Base-by-base conservation (phyloP, 1,284 basidiomycete genomes). In the Trametes pubescens region DNA sequence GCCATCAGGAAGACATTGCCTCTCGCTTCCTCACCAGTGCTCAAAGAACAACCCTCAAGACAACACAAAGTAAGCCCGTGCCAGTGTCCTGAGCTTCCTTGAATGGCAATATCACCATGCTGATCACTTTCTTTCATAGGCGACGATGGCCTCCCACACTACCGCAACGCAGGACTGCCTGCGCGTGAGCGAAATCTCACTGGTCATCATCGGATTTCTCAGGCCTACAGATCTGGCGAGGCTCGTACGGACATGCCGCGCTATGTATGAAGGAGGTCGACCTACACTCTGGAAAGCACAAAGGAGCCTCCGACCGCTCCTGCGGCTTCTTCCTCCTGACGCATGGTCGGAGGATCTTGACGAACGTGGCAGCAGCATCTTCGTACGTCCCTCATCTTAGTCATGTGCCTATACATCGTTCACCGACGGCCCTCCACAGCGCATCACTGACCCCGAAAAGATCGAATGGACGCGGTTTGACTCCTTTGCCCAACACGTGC, bases 381-480 rank as follows among this genome's bases (percentile, higher is more conserved):
- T 43, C 4, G 40, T 43, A 43, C 40, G 40, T 43, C 18, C 8
- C 14, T 38, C 37, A 16, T 16, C 37, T 16, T 38, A 8, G 29
- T 8, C 37, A 10, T 16, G 13, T 6, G 6, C 13, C 34, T 35
- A 13, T 35, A 7, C 13, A 13, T 13, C 13, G 34, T 7, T 35
- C 7, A 35, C 6, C 13, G 7, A 13, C 6, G 4, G 37, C 8
- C 14, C 14, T 2, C 14, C 18, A n/a, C 14, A 43, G 40, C 40
- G 18, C 6, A 24, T 61, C 47, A 29, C 22, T 24, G 9, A 56
- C 0, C 46, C 43, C 1, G 32, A 16, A 2, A 35, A 37, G 16
- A 35, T 61, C 9, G 53, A 56, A 2, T 61, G 60, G 60, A 51
- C 53, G n/a, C 60, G 60, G 16, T 61, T 56, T 38, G 11, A 49